Conservation (phyloP, 306 rosid genomes). For the Pachyrhizus erosus region DNA sequence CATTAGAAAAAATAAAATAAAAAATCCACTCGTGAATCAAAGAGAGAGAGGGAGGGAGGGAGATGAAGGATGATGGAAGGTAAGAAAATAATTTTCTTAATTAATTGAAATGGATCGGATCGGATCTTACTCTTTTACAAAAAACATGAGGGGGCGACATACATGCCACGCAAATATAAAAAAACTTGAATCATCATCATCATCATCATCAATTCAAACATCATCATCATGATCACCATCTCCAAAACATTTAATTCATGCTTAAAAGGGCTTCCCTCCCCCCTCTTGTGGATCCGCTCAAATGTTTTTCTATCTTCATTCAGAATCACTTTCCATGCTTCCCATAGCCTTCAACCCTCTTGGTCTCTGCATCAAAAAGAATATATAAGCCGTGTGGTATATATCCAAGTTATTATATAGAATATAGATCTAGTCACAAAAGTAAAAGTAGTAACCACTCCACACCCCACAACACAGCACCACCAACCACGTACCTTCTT, state of each 20-base stretch:
- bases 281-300: slow-evolving; percentile 6
- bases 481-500: slow-evolving; percentile 68
- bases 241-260: slow-evolving; percentile 32
- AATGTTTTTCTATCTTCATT: slow-evolving; percentile 42
- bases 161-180: slow-evolving; percentile 33
- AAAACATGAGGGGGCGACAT: slow-evolving; percentile 33
- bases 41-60: background rate
- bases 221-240: slow-evolving; percentile 17
- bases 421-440: slow-evolving; percentile 15
- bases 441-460: background rate
- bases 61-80: background rate
- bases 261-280: slow-evolving; percentile 2
- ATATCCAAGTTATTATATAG: background rate
- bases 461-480: background rate
- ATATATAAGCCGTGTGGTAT: background rate
- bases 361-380: slow-evolving; percentile 62
- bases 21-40: background rate
- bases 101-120: slow-evolving; percentile 48
- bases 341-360: slow-evolving; percentile 91
- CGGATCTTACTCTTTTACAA: slow-evolving; percentile 52
- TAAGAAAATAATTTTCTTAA: slow-evolving; percentile 46
- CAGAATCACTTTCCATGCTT: slow-evolving; percentile 77
- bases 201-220: slow-evolving; percentile 34
- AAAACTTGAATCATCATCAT: slow-evolving; percentile 39
- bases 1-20: too few relatives aligned